These are phyloP conservation scores for Luffa acutangula DNA, from an alignment of 306 rosid genomes.

Conservation along the genomic window DNA sequence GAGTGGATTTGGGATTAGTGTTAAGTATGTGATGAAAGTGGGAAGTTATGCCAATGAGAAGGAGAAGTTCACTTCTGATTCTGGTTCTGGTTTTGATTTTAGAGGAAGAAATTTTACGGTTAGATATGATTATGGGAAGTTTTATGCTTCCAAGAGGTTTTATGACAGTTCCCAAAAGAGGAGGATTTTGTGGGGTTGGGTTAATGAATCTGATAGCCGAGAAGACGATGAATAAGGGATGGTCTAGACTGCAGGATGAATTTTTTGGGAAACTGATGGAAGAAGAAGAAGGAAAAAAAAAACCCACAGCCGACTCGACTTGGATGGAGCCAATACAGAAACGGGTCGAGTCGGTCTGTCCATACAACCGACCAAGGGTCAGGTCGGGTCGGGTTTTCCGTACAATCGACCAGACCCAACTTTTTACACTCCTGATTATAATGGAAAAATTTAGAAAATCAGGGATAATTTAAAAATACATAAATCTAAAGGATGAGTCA, in stretches of 20 bases:
- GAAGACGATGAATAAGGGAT: slow-evolving; percentile 55
- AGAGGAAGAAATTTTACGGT: slow-evolving; percentile 17
- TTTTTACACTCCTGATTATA: too few relatives aligned
- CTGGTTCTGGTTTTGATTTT: slow-evolving; percentile 33
- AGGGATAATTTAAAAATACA: too few relatives aligned
- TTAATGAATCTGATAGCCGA: slow-evolving; percentile 59
- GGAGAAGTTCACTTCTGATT: slow-evolving; percentile 53
- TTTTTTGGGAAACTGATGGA: too few relatives aligned
- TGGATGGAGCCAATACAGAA: too few relatives aligned
- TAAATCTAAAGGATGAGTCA: too few relatives aligned
- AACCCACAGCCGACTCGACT: too few relatives aligned
- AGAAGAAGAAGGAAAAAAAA: too few relatives aligned
- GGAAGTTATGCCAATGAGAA: slow-evolving; percentile 34
- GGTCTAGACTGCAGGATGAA: slow-evolving; percentile 90
- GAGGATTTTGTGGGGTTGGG: slow-evolving; percentile 72
- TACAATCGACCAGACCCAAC: too few relatives aligned
- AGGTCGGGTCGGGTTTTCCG: too few relatives aligned
- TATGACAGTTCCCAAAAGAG: slow-evolving; percentile 45
- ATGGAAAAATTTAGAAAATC: too few relatives aligned
- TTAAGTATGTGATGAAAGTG: slow-evolving; percentile 66
- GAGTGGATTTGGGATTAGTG: slow-evolving; percentile 13
- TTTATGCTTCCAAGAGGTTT: slow-evolving; percentile 69
- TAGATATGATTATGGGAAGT: slow-evolving; percentile 77
- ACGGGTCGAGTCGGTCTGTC: too few relatives aligned
- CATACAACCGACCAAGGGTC: too few relatives aligned